A percentile compares a stretch with the other conserved stretches of the same genome.
Conservation (phyloP, 148 eudicot genomes). For the Beta vulgaris region DNA sequence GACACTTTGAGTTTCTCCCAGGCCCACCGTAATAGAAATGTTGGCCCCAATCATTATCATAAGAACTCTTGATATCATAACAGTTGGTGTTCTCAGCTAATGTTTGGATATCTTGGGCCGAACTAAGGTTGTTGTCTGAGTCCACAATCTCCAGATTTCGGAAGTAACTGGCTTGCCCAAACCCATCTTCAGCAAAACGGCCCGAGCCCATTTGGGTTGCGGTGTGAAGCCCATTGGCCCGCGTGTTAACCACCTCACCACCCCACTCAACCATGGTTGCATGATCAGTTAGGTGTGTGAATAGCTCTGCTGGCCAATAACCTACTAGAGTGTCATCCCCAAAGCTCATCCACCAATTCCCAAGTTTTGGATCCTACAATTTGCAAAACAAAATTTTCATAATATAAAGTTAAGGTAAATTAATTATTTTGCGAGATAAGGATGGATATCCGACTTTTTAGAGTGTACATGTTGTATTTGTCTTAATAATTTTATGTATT, state of each 20-base stretch:
- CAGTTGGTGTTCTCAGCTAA: constrained; percentile 84
- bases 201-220: constrained; percentile 97
- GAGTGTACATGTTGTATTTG: no score
- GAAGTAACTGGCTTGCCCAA: constrained; percentile 82
- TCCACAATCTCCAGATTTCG: constrained; percentile 83
- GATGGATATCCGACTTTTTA: no score
- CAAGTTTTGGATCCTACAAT: constrained; percentile 86
- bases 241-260: constrained; percentile 84
- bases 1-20: constrained; percentile 76
- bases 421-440: no score
- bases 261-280: constrained; percentile 99
- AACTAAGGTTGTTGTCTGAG: constrained; percentile 71
- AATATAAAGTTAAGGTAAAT: no score
- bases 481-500: no score
- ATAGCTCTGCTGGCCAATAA: constrained; percentile 89
- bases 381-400: neutral
- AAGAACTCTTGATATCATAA: constrained; percentile 74
- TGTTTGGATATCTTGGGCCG: constrained; percentile 66
- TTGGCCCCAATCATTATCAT: constrained; percentile 76
- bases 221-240: constrained; percentile 66
- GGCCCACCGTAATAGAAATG: constrained; percentile 97
- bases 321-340: constrained; percentile 81
- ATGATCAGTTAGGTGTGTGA: constrained; percentile 74
- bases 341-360: constrained; percentile 98
- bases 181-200: constrained; percentile 74